Evolutionary conservation across 2,329 filamentous ascomycete genomes (phyloP).

Genomic region (Aspergillus sp.): DNA sequence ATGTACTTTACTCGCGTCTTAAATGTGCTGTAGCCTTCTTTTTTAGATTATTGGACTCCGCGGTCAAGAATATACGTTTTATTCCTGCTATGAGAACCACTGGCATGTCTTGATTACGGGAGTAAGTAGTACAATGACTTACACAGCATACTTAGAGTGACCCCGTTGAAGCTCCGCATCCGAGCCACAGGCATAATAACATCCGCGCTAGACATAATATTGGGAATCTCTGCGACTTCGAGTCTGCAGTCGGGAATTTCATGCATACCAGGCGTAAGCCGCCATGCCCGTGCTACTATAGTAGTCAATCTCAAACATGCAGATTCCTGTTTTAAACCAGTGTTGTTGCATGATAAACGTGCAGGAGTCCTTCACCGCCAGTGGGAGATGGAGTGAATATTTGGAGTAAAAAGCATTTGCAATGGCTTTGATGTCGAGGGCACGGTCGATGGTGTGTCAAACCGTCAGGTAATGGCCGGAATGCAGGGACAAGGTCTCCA

Average conservation of each 20-base stretch:
- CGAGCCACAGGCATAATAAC: too few species aligned
- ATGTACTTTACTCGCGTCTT: neutral
- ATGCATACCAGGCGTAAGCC: neutral
- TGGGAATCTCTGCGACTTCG: neutral
- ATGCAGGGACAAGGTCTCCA: constrained; percentile 4
- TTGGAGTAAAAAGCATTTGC: neutral
- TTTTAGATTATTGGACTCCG: neutral
- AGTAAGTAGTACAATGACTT: too few species aligned
- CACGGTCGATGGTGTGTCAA: neutral
- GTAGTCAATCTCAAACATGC: neutral
- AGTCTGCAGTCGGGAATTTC: neutral
- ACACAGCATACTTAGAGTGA: neutral
- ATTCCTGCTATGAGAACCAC: neutral
- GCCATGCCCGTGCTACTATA: neutral
- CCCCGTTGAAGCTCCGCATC: neutral
- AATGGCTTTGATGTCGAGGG: neutral
- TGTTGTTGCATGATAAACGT: neutral
- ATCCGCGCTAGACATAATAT: too few species aligned
- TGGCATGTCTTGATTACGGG: too few species aligned
- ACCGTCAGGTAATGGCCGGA: neutral
- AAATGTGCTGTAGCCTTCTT: neutral
- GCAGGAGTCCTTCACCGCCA: neutral
- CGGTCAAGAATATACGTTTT: neutral
- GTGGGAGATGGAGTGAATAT: neutral
- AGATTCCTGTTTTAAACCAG: neutral